phyloP scores from a whole-genome alignment of 1,139 yeast species.

The Entelexis paramagnoliae region DNA sequence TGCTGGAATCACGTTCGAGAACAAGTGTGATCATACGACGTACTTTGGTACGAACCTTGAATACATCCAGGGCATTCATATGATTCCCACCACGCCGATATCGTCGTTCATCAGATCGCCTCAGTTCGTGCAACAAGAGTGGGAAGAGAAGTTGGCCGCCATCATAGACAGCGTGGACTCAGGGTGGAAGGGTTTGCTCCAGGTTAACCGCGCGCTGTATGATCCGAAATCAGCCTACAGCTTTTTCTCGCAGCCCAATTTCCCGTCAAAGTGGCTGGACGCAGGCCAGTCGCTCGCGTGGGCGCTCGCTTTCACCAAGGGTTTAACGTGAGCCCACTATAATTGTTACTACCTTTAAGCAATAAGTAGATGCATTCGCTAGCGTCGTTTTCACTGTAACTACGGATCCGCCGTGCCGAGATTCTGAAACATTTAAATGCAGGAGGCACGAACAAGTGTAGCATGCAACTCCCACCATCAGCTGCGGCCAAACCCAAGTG shows the following conservation, averaged over 20 bases:
- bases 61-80: conserved; percentile 91
- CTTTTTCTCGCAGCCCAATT: conserved; percentile 51
- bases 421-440: too few relatives aligned
- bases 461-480: too few relatives aligned
- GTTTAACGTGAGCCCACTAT: conserved; percentile 24
- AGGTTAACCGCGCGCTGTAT: conserved; percentile 63
- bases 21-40: conserved; percentile 85
- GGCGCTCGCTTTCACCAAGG: conserved; percentile 71
- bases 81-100: conserved; percentile 81
- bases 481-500: conserved; percentile 6
- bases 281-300: conserved; percentile 85
- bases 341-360: too few relatives aligned
- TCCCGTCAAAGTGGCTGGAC: conserved; percentile 51
- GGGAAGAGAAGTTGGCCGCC: conserved; percentile 46
- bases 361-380: too few relatives aligned
- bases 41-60: conserved; percentile 67
- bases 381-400: too few relatives aligned
- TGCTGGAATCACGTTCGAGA: conserved; percentile 68
- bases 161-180: conserved; percentile 51
- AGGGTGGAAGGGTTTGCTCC: conserved; percentile 84
- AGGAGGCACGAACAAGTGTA: too few relatives aligned
- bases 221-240: conserved; percentile 58
- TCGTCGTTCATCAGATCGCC: conserved; percentile 66
- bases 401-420: too few relatives aligned
- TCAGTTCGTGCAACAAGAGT: conserved; percentile 68